Evolutionary conservation across 805 yeast genomes (phyloP), one percentile per base, ranked within the genome.

Genomic region (Blastobotrys mokoenaii): DNA sequence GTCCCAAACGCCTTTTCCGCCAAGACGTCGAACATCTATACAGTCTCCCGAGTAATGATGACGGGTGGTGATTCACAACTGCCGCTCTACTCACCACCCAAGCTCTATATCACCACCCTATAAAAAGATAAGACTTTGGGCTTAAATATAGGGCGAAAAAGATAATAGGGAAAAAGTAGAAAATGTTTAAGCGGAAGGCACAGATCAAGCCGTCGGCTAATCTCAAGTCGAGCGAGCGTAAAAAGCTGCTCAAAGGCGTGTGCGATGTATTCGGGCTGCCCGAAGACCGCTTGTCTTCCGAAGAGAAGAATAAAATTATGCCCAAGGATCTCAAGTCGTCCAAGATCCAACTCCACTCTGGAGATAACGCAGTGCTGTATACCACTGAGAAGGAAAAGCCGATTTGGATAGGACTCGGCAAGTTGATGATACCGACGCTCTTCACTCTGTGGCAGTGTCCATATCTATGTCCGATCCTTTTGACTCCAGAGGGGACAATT

Each of bases 171-270:
- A 12, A 9, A 29, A 29, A 29, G 12, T 29, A 29, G 32, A 29
- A 29, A 29, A 46, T 41, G 44, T 41, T 32, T 15, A 17, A 15
- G 25, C 29, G 25, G n/a, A 30, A 14, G 7, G 43, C 46, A 12
- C 43, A 38, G 35, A 68, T 82, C 46, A 89, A 88, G 64, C 80
- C 94, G 2, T 69, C 79, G 43, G 75, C 95, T 16, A 85, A 86
- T 54, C 70, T 93, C 48, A 88, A 87, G 63, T 76, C 85, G 11
- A 83, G 95, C 0, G 97, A 87, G 52, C 69, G 93, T 35, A 74
- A 84, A 51, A 72, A 72, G 50, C 61, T 81, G 20, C 61, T 78
- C 9, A 53, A 60, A 3, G 54, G 59, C 3, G 68, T 82, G 27
- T 67, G 77, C 51, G 53, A 62, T 17, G 59, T 54, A 25, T 79